A percentile compares a stretch with the other conserved stretches of the same genome.
phyloP scores from a whole-genome alignment of 2,329 filamentous ascomycete genomes.

The Thielaviopsis ethacetica region DNA sequence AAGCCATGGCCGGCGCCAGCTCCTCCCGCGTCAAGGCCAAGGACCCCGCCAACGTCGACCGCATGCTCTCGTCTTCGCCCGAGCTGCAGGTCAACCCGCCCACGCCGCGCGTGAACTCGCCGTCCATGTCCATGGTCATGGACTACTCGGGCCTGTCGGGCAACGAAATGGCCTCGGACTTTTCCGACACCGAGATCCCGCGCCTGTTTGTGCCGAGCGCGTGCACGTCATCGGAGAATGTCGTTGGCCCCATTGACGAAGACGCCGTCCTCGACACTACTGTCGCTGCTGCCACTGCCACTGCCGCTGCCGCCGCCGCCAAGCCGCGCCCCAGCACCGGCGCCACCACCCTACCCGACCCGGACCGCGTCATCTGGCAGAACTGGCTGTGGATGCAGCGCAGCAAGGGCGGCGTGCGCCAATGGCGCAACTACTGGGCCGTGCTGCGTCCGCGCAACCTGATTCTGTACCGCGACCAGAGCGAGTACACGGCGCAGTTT shows the following conservation, averaged over 20 bases:
- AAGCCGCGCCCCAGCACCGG: constrained; percentile 17
- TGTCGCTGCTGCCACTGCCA: background rate
- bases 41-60: constrained; percentile 21
- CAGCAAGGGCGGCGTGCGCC: constrained; percentile 64
- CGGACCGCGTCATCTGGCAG: constrained; percentile 85
- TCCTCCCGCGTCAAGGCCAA: constrained; percentile 10
- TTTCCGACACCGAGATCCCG: constrained; percentile 53
- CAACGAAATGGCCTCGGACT: constrained; percentile 63
- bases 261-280: constrained; percentile 11
- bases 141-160: constrained; percentile 49
- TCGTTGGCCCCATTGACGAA: constrained; percentile 25
- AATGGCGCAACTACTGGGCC: constrained; percentile 92
- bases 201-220: constrained; percentile 14
- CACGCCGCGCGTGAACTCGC: constrained; percentile 20
- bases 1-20: background rate
- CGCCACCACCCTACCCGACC: constrained; percentile 40
- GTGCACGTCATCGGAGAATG: constrained; percentile 29
- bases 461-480: constrained; percentile 82
- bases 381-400: constrained; percentile 77
- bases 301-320: background rate
- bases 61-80: constrained; percentile 41
- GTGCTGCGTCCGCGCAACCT: constrained; percentile 75
- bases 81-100: constrained; percentile 32
- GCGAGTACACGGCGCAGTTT: constrained; percentile 74
- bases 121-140: constrained; percentile 43